These are phyloP conservation scores for Leptodermis oblonga DNA, from an alignment of 257 asterid genomes.

Conservation along the genomic window DNA sequence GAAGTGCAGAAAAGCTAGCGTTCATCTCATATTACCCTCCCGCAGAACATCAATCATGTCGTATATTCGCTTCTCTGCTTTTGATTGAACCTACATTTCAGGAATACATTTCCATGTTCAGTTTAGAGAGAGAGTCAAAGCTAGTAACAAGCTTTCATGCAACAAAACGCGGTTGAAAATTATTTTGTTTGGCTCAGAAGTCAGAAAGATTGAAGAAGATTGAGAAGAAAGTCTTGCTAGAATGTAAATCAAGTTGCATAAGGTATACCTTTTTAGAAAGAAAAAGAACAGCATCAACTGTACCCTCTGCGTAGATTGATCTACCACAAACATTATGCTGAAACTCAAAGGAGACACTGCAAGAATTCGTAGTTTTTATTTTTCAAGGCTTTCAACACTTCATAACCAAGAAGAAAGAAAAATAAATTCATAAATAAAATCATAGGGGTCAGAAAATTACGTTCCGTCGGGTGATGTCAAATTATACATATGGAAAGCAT, in stretches of 20 bases:
- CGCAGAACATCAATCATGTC: conserved; percentile 91
- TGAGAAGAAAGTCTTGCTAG: too few species aligned
- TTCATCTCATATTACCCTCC: conserved; percentile 86
- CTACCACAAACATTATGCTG: conserved; percentile 98
- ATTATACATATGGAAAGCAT: conserved; percentile 91
- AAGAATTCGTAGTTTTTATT: conserved; percentile 4
- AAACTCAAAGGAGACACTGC: conserved; percentile 85
- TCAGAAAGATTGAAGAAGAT: neutral
- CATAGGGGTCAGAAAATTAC: conserved; percentile 39
- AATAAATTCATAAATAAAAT: neutral
- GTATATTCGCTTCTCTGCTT: conserved; percentile 66
- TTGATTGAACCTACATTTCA: conserved; percentile 52
- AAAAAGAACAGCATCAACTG: conserved; percentile 88
- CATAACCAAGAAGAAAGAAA: too few species aligned
- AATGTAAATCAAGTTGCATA: neutral
- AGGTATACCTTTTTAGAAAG: conserved; percentile 76
- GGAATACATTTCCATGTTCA: conserved; percentile 12
- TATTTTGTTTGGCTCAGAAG: neutral
- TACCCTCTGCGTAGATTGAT: conserved; percentile 97
- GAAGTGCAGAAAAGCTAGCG: too few species aligned
- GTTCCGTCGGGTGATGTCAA: conserved; percentile 88
- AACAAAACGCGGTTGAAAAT: too few species aligned
- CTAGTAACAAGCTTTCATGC: too few species aligned
- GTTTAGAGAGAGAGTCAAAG: neutral
- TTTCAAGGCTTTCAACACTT: conserved; percentile 7